Evolutionary conservation across 345 rosid genomes (phyloP).

Genomic region (Hirschfeldia incana): DNA sequence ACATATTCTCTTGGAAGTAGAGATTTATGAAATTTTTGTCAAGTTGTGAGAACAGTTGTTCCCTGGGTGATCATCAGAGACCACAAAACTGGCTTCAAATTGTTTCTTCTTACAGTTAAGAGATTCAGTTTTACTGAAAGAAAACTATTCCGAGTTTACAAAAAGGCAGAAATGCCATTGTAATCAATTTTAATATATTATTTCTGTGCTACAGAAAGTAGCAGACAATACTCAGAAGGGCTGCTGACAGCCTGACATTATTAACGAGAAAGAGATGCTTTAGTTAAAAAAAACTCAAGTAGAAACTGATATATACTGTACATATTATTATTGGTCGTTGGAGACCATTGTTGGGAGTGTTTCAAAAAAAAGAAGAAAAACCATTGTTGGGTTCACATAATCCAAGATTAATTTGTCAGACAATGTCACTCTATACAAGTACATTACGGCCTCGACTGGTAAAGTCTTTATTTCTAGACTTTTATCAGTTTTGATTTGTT

Average conservation of each 20-base stretch:
- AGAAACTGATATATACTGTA: neutral
- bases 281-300: neutral
- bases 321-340: neutral
- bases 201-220: neutral
- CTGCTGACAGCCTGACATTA: neutral
- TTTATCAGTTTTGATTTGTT: neutral
- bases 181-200: neutral
- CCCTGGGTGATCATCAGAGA: constrained; percentile 15
- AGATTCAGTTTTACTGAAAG: too few species aligned
- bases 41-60: constrained; percentile 11
- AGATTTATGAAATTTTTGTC: constrained; percentile 11
- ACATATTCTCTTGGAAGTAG: neutral
- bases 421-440: neutral
- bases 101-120: neutral
- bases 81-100: constrained; percentile 18
- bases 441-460: neutral
- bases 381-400: neutral
- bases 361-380: too few species aligned
- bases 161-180: too few species aligned
- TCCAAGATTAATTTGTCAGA: neutral
- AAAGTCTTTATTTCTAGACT: neutral
- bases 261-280: neutral
- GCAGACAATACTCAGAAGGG: neutral
- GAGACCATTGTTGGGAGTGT: neutral
- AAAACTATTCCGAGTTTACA: too few species aligned